These are phyloP conservation scores for Cicer pinnatifidum DNA, from an alignment of 306 rosid species.

Conservation along the genomic window DNA sequence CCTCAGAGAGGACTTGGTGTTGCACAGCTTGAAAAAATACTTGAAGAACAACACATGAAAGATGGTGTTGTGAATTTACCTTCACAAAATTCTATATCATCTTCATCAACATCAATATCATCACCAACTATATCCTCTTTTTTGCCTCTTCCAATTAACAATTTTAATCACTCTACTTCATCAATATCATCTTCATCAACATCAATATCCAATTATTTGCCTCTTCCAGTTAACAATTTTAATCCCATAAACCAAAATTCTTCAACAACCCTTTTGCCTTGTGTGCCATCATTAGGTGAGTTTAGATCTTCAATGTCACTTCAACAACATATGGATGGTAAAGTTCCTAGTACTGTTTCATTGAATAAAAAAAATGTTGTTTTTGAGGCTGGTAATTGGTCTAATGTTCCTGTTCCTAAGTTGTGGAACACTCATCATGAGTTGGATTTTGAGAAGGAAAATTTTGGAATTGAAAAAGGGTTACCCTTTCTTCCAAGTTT, in stretches of 20 bases:
- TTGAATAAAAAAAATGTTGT: slow-evolving; percentile 43
- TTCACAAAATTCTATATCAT: slow-evolving; percentile 43
- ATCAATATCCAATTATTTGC: slow-evolving; percentile 50
- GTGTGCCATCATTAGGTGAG: slow-evolving; percentile 40
- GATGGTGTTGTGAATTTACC: slow-evolving; percentile 43
- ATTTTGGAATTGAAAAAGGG: slow-evolving; percentile 49
- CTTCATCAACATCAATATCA: slow-evolving; percentile 38
- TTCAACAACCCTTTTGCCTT: slow-evolving; percentile 49
- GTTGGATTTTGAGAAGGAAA: slow-evolving; percentile 50
- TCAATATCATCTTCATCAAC: neutral
- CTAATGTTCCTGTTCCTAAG: slow-evolving; percentile 43
- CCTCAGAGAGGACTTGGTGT: slow-evolving; percentile 98
- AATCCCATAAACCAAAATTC: slow-evolving; percentile 45
- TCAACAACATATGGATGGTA: slow-evolving; percentile 47
- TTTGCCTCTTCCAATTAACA: slow-evolving; percentile 47
- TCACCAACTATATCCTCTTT: slow-evolving; percentile 48
- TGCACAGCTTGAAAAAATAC: slow-evolving; percentile 84
- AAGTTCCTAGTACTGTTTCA: slow-evolving; percentile 44
- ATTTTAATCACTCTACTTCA: slow-evolving; percentile 45
- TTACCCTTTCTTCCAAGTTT: slow-evolving; percentile 53
- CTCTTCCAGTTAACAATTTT: slow-evolving; percentile 48
- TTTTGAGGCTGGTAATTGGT: slow-evolving; percentile 46
- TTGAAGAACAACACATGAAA: slow-evolving; percentile 69
- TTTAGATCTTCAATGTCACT: slow-evolving; percentile 47
- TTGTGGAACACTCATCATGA: slow-evolving; percentile 51